Evolutionary conservation across 2,329 filamentous ascomycete genomes (phyloP).

Genomic region (Thelonectria rubi): DNA sequence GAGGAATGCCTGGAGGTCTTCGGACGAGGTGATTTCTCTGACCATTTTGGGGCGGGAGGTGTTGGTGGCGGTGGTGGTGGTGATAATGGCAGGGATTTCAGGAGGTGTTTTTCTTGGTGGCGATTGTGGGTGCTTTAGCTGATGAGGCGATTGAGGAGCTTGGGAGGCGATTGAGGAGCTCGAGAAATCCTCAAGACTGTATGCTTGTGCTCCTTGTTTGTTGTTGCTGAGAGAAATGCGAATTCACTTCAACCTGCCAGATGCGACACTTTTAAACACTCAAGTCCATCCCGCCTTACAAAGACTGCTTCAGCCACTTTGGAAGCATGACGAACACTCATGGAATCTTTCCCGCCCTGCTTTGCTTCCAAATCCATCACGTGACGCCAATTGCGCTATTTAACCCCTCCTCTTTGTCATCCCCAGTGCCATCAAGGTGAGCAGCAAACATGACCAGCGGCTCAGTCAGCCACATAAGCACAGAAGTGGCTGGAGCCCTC

Average conservation of each 20-base stretch:
- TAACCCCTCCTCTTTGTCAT: neutral
- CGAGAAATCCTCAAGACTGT: neutral
- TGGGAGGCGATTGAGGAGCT: too few relatives aligned
- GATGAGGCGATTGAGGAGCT: neutral
- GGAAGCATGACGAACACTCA: constrained; percentile 28
- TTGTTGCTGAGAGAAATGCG: neutral
- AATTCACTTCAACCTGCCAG: neutral
- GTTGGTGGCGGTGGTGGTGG: neutral
- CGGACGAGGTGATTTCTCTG: constrained; percentile 43
- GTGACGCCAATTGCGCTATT: constrained; percentile 35
- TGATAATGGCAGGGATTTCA: constrained; percentile 2
- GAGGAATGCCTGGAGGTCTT: constrained; percentile 51
- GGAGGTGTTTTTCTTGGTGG: neutral
- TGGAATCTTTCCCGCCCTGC: constrained; percentile 25
- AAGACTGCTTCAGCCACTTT: constrained; percentile 24
- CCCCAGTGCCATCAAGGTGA: neutral
- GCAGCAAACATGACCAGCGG: neutral
- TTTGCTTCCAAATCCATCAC: constrained; percentile 36
- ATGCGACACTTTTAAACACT: constrained; percentile 11
- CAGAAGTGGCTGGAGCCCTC: neutral
- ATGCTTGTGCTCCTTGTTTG: neutral
- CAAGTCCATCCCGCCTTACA: constrained; percentile 7
- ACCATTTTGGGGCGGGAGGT: constrained; percentile 32
- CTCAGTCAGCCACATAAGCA: too few relatives aligned
- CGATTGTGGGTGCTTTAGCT: neutral